Conservation (phyloP, 2,329 filamentous ascomycete species). For the Alternaria incomplexa region DNA sequence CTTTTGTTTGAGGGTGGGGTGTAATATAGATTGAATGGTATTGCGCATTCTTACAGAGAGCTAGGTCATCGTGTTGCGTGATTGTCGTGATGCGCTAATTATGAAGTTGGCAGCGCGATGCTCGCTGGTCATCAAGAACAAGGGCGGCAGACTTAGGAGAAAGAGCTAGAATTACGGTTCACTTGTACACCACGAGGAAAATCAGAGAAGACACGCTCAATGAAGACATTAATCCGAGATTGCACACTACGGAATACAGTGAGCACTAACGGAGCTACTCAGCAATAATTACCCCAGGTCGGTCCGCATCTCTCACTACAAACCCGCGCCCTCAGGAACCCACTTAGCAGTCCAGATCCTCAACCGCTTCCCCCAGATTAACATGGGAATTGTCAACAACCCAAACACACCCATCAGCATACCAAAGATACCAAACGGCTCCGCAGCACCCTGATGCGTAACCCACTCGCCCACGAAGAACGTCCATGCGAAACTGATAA, state of each 20-base stretch:
- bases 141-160: neutral
- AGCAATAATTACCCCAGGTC: neutral
- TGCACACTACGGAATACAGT: neutral
- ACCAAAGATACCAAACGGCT: slow-evolving; percentile 61
- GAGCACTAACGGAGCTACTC: neutral
- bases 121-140: neutral
- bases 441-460: slow-evolving; percentile 49
- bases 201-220: neutral
- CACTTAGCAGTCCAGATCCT: slow-evolving; percentile 50
- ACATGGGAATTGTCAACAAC: slow-evolving; percentile 46
- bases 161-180: neutral
- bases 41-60: neutral
- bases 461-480: slow-evolving; percentile 62
- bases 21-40: neutral
- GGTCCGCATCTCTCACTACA: neutral
- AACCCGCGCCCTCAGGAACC: slow-evolving; percentile 31
- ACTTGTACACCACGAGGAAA: neutral
- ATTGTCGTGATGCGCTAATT: neutral
- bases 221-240: neutral
- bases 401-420: slow-evolving; percentile 59
- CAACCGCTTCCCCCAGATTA: slow-evolving; percentile 50
- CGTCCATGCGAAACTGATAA: slow-evolving; percentile 62
- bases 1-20: slow-evolving; percentile 7
- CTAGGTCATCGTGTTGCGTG: neutral
- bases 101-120: neutral